Conservation (phyloP, 208 protist species). For the Cochliopodium minus region DNA sequence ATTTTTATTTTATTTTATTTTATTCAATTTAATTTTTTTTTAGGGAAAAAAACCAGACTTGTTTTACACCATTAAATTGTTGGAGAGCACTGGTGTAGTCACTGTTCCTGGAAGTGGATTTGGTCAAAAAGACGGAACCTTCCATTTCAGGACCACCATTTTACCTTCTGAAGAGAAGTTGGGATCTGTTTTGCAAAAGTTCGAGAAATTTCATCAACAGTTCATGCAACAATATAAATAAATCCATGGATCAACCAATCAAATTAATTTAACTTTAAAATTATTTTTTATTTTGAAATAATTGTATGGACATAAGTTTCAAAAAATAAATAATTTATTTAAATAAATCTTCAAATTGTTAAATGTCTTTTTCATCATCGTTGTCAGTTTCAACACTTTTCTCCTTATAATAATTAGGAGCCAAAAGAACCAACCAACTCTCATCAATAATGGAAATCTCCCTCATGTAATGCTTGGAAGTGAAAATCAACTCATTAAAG, state of each 20-base stretch:
- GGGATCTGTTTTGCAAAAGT: constrained; percentile 35
- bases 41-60: constrained; percentile 58
- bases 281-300: too few species aligned
- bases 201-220: constrained; percentile 36
- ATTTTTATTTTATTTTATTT: too few species aligned
- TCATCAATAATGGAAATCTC: not conserved
- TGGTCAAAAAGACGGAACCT: constrained; percentile 74
- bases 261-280: too few species aligned
- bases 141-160: constrained; percentile 96
- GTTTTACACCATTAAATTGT: constrained; percentile 79
- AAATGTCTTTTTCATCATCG: too few species aligned
- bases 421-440: not conserved
- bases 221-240: constrained; percentile 24
- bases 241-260: too few species aligned
- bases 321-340: too few species aligned
- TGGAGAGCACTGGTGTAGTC: constrained; percentile 80
- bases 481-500: constrained; percentile 1
- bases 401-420: not conserved
- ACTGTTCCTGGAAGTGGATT: constrained; percentile 86
- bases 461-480: not conserved
- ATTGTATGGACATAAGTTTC: too few species aligned
- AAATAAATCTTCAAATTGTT: too few species aligned
- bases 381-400: too few species aligned
- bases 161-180: constrained; percentile 86
- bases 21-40: too few species aligned